These are phyloP conservation scores for Fusarium metavorans DNA, from an alignment of 2,329 filamentous ascomycete genomes.

Conservation along the genomic window DNA sequence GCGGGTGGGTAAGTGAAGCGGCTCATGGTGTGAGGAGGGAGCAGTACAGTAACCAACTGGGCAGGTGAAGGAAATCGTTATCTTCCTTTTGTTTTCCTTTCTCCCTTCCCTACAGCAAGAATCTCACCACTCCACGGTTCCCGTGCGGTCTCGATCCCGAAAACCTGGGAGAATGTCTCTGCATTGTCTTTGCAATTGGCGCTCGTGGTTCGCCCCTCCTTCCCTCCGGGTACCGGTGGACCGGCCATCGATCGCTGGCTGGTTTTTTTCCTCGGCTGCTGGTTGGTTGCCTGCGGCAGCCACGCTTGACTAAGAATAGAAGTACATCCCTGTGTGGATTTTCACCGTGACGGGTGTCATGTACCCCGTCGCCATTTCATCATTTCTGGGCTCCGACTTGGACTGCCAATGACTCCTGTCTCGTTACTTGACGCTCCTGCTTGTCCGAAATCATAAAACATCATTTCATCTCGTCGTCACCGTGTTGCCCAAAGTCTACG, in stretches of 20 bases:
- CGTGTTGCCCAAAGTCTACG: constrained; percentile 21
- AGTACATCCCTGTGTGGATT: constrained; percentile 11
- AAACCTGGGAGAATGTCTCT: not conserved
- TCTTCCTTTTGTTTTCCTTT: not conserved
- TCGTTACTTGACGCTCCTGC: constrained; percentile 8
- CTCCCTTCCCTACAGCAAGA: not conserved
- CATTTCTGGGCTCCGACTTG: constrained; percentile 11
- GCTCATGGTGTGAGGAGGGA: not conserved
- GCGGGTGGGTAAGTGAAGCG: not conserved
- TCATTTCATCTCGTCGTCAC: constrained; percentile 11
- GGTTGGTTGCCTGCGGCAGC: not conserved
- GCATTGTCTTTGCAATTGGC: constrained; percentile 6
- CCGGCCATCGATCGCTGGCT: constrained; percentile 4
- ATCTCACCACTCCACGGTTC: not conserved
- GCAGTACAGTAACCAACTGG: not conserved
- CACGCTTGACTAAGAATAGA: constrained; percentile 1
- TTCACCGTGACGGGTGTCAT: constrained; percentile 2
- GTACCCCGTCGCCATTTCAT: constrained; percentile 26
- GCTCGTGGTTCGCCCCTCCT: constrained; percentile 6
- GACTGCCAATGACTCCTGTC: not conserved
- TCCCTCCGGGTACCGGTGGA: constrained; percentile 20
- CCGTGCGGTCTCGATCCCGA: not conserved
- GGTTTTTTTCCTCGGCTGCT: constrained; percentile 5
- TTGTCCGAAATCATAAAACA: constrained; percentile 15
- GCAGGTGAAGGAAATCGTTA: not conserved